A percentile compares a stretch with the other conserved stretches of the same genome.
phyloP scores from a whole-genome alignment of 2,329 filamentous ascomycete genomes.

The Penicillium sp. region DNA sequence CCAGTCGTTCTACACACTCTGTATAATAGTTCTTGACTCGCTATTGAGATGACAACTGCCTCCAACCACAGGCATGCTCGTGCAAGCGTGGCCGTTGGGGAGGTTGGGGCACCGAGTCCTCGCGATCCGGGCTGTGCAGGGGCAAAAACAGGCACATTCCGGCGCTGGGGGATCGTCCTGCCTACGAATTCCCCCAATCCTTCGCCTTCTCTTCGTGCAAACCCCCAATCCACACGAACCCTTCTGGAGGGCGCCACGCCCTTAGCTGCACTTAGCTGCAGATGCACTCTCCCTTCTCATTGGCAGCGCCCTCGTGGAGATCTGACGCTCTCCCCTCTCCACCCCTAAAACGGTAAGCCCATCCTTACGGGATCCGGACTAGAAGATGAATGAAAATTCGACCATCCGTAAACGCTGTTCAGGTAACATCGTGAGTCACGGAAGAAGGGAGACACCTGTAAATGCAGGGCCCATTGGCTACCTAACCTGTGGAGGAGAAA shows the following conservation, averaged over 20 bases:
- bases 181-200: neutral
- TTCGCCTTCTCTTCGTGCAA: too few relatives aligned
- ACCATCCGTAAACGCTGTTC: slow-evolving; percentile 1
- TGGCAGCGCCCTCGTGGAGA: slow-evolving; percentile 15
- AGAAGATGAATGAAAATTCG: slow-evolving; percentile 2
- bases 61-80: too few relatives aligned
- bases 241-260: slow-evolving; percentile 8
- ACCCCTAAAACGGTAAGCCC: slow-evolving; percentile 8
- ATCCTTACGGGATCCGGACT: slow-evolving; percentile 14
- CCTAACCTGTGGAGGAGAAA: too few relatives aligned
- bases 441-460: slow-evolving; percentile 2
- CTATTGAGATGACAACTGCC: too few relatives aligned
- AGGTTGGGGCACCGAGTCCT: slow-evolving; percentile 2
- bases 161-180: neutral
- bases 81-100: too few relatives aligned
- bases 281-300: slow-evolving; percentile 9
- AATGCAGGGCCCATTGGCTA: neutral
- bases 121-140: slow-evolving; percentile 1
- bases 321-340: slow-evolving; percentile 12
- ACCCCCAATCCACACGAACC: too few relatives aligned
- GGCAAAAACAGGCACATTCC: slow-evolving; percentile 6
- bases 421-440: slow-evolving; percentile 14
- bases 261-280: slow-evolving; percentile 8
- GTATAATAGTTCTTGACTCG: too few relatives aligned
- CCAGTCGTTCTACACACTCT: too few relatives aligned